Evolutionary conservation across 495 filamentous ascomycete species (phyloP), one percentile per base, ranked within the genome.

Genomic region (Penicillium lagena): DNA sequence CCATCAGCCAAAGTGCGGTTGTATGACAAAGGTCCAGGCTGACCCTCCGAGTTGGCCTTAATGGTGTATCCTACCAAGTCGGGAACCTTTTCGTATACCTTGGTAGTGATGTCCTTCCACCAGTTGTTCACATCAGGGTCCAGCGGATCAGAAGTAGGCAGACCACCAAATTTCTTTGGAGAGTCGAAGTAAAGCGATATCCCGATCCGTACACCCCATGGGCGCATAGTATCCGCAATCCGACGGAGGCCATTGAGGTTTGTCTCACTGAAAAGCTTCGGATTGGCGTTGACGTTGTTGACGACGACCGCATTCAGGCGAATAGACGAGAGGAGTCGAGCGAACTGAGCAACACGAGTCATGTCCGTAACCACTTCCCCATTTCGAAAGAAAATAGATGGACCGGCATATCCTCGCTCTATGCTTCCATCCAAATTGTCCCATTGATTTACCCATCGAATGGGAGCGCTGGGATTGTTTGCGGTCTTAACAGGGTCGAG

Each of bases 241-340:
- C 78, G 61, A 6, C 59, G 72, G 4, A 86, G 56, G 0, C 82
- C 81, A 22, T 73, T 66, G 46, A 84, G 73, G 51, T 83, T 85
- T 1, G 58, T 45, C 2, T 66, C 46, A n/a, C 54, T 77, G 36
- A 86, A 63, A 9, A 81, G 59, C 1, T 64, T 64, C 0, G 72
- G 62, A 51, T 83, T 78, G 9, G 82, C 78, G 52, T 86, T 86
- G 52, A 85, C 82, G 40, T 86, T 85, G 62, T 86, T 86, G 56
- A 82, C 72, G 10, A 85, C 50, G 30, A 82, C 67, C 4, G 63
- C 80, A 49, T 86, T 86, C 50, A 85, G 59, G n/a, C 79, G 64
- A 32, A 85, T 72, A 1, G 82, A 86, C 12, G 81, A 71, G 13
- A 85, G 61, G 5, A 86, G 64, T 1, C 82, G 80, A 1, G 79